phyloP scores from a whole-genome alignment of 805 yeast genomes.

The Candida hispaniensis region DNA sequence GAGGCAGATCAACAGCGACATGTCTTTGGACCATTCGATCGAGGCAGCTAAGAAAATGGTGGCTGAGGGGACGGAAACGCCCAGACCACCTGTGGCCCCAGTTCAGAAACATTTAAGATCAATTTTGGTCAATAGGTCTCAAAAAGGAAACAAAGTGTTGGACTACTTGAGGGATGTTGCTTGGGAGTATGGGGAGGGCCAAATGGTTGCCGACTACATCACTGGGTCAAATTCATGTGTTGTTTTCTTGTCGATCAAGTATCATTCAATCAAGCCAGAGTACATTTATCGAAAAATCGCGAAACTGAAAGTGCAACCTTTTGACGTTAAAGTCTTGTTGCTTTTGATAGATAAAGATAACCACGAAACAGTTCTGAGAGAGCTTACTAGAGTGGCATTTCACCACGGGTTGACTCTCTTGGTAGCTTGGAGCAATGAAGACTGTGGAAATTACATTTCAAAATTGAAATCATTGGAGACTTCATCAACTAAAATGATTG shows the following conservation, averaged over 20 bases:
- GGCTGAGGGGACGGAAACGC: conserved; percentile 2
- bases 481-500: conserved; percentile 25
- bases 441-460: conserved; percentile 30
- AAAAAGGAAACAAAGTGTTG: conserved; percentile 24
- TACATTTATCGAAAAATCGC: conserved; percentile 31
- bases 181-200: conserved; percentile 17
- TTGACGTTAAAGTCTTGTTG: conserved; percentile 23
- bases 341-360: conserved; percentile 32
- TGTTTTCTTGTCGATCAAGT: conserved; percentile 27
- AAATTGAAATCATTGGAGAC: conserved; percentile 25
- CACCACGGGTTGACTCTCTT: conserved; percentile 27
- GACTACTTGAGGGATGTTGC: conserved; percentile 19
- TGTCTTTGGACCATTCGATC: conserved; percentile 2
- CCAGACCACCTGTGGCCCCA: conserved; percentile 7
- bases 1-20: conserved; percentile 5
- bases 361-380: conserved; percentile 27
- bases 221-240: conserved; percentile 27
- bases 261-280: conserved; percentile 31
- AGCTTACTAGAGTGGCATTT: conserved; percentile 28
- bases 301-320: conserved; percentile 23
- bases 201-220: conserved; percentile 28
- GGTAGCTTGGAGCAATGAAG: conserved; percentile 29
- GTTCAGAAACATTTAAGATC: conserved; percentile 1
- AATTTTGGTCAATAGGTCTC: conserved; percentile 18
- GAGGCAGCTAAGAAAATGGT: conserved; percentile 1